phyloP scores from a whole-genome alignment of 208 protist genomes.

The Porcisia hertigi region DNA sequence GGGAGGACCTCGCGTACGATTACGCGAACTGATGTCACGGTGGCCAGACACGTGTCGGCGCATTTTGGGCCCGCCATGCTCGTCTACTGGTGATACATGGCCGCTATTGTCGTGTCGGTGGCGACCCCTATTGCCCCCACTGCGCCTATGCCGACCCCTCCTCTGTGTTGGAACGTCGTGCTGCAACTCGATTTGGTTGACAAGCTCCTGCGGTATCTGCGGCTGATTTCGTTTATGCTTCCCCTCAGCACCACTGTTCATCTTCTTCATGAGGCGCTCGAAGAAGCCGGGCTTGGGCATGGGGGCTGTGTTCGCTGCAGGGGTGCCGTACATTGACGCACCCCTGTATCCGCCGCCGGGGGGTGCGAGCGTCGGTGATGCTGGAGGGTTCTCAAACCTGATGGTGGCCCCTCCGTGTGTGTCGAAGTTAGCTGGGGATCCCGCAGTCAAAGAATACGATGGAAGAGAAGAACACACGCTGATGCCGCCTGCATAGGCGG shows the following conservation, averaged over 20 bases:
- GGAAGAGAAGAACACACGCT: neutral
- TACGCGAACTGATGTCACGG: constrained; percentile 2
- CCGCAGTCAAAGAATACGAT: neutral
- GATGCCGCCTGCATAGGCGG: neutral
- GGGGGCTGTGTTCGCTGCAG: neutral
- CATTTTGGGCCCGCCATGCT: constrained; percentile 4
- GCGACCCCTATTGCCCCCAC: neutral
- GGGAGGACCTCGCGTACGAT: neutral
- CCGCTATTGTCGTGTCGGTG: constrained; percentile 1
- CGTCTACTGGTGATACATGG: constrained; percentile 2
- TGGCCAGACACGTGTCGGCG: neutral
- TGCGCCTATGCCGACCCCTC: neutral
- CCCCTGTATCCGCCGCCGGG: neutral
- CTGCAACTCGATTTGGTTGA: neutral
- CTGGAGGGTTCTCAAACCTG: neutral
- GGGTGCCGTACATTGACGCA: constrained; percentile 2
- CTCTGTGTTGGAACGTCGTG: neutral
- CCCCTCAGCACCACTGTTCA: constrained; percentile 13
- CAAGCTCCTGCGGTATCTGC: constrained; percentile 10
- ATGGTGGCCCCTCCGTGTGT: neutral
- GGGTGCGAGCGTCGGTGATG: neutral
- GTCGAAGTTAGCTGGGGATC: neutral
- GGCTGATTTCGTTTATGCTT: neutral
- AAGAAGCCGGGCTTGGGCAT: constrained; percentile 20
- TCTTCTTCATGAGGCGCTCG: constrained; percentile 33